phyloP scores from a whole-genome alignment of 495 filamentous ascomycete species.

The Immersiella caudata region DNA sequence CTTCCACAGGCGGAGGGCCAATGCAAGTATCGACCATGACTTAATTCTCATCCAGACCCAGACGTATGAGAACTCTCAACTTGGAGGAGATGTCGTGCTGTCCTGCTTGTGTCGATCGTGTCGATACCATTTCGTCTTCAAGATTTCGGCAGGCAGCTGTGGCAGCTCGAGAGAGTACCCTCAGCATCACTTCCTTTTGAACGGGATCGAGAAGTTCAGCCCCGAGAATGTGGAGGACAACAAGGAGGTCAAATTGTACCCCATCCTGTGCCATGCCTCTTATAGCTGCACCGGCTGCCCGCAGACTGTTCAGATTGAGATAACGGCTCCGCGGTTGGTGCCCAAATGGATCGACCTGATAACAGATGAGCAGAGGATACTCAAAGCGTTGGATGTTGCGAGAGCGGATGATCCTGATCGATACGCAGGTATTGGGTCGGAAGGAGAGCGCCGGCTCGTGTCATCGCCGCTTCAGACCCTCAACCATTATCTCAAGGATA shows the following conservation, averaged over 20 bases:
- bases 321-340: conserved; percentile 57
- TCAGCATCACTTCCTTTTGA: conserved; percentile 35
- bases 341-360: conserved; percentile 56
- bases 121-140: conserved; percentile 40
- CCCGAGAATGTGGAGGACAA: not conserved
- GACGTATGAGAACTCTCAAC: not conserved
- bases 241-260: conserved; percentile 33
- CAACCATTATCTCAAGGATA: conserved; percentile 64
- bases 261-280: conserved; percentile 23
- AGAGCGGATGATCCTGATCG: conserved; percentile 60
- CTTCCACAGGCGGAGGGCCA: conserved; percentile 3
- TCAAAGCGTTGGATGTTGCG: conserved; percentile 55
- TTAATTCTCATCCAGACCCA: conserved; percentile 29
- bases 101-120: conserved; percentile 39
- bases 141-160: conserved; percentile 16
- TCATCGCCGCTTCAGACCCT: conserved; percentile 59
- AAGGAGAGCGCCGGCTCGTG: conserved; percentile 41
- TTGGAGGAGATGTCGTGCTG: conserved; percentile 7
- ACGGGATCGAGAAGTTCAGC: conserved; percentile 2
- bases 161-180: not conserved
- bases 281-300: conserved; percentile 63
- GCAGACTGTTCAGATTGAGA: conserved; percentile 41
- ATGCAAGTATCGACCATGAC: conserved; percentile 27
- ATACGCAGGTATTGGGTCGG: conserved; percentile 52
- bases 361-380: conserved; percentile 57